Evolutionary conservation across 192 early-diverging fungal genomes (phyloP), one percentile per base, ranked within the genome.

Genomic region (Dissophora ornata): DNA sequence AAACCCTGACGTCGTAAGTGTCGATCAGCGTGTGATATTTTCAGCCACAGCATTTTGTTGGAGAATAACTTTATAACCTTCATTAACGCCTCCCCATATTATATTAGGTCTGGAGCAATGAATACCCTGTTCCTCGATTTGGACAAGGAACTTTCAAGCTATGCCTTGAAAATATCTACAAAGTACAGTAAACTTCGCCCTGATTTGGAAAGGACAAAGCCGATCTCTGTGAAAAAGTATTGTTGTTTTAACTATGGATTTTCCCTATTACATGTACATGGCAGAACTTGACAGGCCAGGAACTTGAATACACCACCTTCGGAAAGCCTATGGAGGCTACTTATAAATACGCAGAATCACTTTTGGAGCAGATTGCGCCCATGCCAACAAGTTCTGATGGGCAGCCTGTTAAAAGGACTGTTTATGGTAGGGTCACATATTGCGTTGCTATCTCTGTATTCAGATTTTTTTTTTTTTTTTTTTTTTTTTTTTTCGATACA

Each of bases 271-370:
- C n/a, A n/a, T n/a, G n/a, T n/a, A n/a, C n/a, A n/a, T n/a, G n/a
- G n/a, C 13, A 85, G 80, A 44, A 59, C 33, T 45, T 73, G n/a
- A 87, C 82, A 7, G 85, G 83, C 0, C 54, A 82, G 29, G 40
- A 57, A 4, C 80, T 95, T 8, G 67, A 90, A 59, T 90, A 90
- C 41, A 86, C 83, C 16, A 86, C 86, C 2, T 97, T 84, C 67
- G 96, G 96, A 11, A 97, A 97, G 80, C 96, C 96, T 4, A 82
- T 91, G 45, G 55, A 32, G 0, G 69, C 81, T n/a, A 95, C 94
- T 3, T 97, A 97, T 59, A 30, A 80, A 45, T 94, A 86, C 48
- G 89, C 90, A 36, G 85, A 90, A 57, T 54, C 62, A 0, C 51
- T 89, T 4, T 67, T 94, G 11, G 80, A 83, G 56, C 57, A 34